phyloP scores from a whole-genome alignment of 148 eudicot genomes.

The Diospyros lotus region DNA sequence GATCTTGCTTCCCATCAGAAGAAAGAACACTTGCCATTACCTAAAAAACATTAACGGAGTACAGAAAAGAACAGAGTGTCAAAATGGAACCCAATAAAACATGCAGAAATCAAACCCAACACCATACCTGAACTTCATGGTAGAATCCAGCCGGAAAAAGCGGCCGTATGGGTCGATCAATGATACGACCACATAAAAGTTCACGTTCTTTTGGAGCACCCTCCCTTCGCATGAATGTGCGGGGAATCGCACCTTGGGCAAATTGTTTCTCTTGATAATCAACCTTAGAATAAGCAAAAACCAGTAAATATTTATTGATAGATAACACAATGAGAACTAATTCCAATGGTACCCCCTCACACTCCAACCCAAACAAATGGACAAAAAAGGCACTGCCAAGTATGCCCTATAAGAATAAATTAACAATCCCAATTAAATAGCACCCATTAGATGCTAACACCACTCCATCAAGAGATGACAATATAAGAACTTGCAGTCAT shows the following conservation, averaged over 20 bases:
- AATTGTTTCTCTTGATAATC: conserved; percentile 98
- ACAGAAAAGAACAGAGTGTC: not conserved
- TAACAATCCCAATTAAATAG: too few species aligned
- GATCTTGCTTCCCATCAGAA: conserved; percentile 97
- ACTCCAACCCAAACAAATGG: too few species aligned
- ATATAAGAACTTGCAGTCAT: too few species aligned
- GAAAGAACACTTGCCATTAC: conserved; percentile 94
- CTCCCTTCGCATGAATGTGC: conserved; percentile 92
- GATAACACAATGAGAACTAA: too few species aligned
- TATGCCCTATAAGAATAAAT: too few species aligned
- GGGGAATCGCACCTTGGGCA: conserved; percentile 93
- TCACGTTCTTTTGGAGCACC: conserved; percentile 99
- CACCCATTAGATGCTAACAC: too few species aligned
- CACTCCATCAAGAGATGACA: too few species aligned
- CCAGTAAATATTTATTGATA: not conserved
- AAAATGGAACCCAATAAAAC: not conserved
- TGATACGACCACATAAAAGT: conserved; percentile 87
- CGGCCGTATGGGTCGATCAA: conserved; percentile 94
- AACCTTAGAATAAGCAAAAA: conserved; percentile 47
- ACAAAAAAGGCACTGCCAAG: too few species aligned
- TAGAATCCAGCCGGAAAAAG: conserved; percentile 92
- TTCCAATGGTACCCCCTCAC: too few species aligned
- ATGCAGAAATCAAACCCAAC: not conserved
- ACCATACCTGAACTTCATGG: conserved; percentile 94
- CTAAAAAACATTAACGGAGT: conserved; percentile 23